A percentile compares a stretch with the other conserved stretches of the same genome.
phyloP scores from a whole-genome alignment of 192 early-diverging fungal genomes.

The Irineochytrium annulatum region DNA sequence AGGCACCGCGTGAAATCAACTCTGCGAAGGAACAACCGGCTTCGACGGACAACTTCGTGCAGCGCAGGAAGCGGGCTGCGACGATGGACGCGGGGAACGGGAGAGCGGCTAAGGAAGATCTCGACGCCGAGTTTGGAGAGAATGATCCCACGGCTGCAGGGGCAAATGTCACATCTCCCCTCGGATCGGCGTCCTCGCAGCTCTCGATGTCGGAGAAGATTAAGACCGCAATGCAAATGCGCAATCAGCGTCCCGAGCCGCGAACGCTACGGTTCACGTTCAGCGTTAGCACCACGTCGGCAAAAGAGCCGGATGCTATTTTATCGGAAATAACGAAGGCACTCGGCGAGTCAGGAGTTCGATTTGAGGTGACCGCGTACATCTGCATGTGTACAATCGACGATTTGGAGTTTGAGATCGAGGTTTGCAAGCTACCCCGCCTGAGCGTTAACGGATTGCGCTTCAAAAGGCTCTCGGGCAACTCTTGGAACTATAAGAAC shows the following conservation, averaged over 20 bases:
- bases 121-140: constrained; percentile 1
- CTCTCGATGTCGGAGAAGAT: constrained; percentile 27
- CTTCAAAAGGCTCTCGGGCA: constrained; percentile 53
- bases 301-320: constrained; percentile 53
- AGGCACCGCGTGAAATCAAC: too few species aligned
- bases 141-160: not conserved
- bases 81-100: constrained; percentile 22
- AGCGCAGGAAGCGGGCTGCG: constrained; percentile 31
- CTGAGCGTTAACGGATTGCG: constrained; percentile 48
- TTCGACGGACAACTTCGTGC: not conserved
- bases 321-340: constrained; percentile 43
- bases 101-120: constrained; percentile 2
- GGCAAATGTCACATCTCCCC: too few species aligned
- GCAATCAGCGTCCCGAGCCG: constrained; percentile 32
- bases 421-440: constrained; percentile 56
- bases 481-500: constrained; percentile 59
- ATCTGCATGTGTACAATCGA: constrained; percentile 9
- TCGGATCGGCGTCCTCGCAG: constrained; percentile 14
- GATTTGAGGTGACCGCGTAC: not conserved
- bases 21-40: too few species aligned
- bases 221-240: constrained; percentile 21
- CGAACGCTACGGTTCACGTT: constrained; percentile 55
- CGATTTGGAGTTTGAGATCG: constrained; percentile 58
- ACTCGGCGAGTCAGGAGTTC: constrained; percentile 11
- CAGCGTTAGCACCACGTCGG: constrained; percentile 50